A percentile compares a stretch with the other conserved stretches of the same genome.
Conservation (phyloP, 2,329 filamentous ascomycete species). For the Aureobasidium sp. region DNA sequence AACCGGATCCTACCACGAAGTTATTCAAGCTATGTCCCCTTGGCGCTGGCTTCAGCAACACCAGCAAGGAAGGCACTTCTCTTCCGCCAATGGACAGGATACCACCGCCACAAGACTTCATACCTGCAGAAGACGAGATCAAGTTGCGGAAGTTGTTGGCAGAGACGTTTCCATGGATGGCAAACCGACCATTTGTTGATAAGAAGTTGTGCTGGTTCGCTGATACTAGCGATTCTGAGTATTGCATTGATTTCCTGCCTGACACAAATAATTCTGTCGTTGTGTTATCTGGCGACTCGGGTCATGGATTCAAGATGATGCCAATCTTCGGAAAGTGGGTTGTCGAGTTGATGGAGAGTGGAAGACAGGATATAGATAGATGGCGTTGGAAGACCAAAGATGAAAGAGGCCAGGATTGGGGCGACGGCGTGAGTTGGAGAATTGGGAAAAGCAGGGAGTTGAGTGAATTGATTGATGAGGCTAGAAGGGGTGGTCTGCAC, state of each 20-base stretch:
- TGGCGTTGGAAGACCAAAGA: constrained; percentile 48
- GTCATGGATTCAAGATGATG: constrained; percentile 58
- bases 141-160: constrained; percentile 45
- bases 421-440: constrained; percentile 44
- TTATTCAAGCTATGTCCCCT: constrained; percentile 55
- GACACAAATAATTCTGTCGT: constrained; percentile 42
- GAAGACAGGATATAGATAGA: constrained; percentile 38
- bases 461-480: constrained; percentile 18
- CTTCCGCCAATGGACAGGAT: constrained; percentile 37
- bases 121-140: constrained; percentile 48
- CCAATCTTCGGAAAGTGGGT: constrained; percentile 54
- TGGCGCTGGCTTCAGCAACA: constrained; percentile 50
- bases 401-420: constrained; percentile 31
- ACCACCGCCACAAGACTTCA: constrained; percentile 40
- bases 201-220: constrained; percentile 58
- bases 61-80: constrained; percentile 30
- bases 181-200: constrained; percentile 50
- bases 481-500: background rate
- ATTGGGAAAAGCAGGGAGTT: constrained; percentile 31
- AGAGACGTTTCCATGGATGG: constrained; percentile 48
- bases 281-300: constrained; percentile 52
- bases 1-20: constrained; percentile 53
- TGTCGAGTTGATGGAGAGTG: constrained; percentile 39
- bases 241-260: constrained; percentile 54
- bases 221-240: constrained; percentile 55